Evolutionary conservation across 148 eudicot genomes (phyloP).

Genomic region (Tetragonia tetragonoides): DNA sequence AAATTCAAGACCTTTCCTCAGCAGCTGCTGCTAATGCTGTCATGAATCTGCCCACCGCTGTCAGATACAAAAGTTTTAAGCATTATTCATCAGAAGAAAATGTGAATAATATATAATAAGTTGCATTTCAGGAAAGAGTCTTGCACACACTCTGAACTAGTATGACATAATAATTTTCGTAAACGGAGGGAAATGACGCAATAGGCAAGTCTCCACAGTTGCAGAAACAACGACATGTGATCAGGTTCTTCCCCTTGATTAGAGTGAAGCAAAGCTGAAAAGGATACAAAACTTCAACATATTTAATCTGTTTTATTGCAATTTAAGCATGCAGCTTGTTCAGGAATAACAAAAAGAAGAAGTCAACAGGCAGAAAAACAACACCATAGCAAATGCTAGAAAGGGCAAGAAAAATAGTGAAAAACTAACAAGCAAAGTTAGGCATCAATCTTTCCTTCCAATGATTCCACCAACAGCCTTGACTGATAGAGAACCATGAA

Average conservation of each 20-base stretch:
- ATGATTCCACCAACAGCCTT: slow-evolving; percentile 73
- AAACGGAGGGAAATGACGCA: not conserved
- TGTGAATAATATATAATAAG: slow-evolving; percentile 1
- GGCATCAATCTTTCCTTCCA: slow-evolving; percentile 76
- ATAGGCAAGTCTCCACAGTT: not conserved
- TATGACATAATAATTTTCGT: not conserved
- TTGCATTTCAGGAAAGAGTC: too few relatives aligned
- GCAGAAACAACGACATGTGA: not conserved
- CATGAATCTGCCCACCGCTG: slow-evolving; percentile 80
- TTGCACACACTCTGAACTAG: too few relatives aligned
- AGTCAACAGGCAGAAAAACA: not conserved
- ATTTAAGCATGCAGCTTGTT: too few relatives aligned
- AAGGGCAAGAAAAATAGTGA: not conserved
- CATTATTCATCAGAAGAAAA: not conserved
- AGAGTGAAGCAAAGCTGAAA: not conserved
- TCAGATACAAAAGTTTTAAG: slow-evolving; percentile 12
- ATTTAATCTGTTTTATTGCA: too few relatives aligned
- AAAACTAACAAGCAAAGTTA: not conserved
- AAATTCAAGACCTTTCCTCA: slow-evolving; percentile 66
- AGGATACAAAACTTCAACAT: not conserved
- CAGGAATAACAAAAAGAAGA: not conserved
- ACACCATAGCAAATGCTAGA: not conserved
- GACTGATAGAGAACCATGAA: slow-evolving; percentile 64
- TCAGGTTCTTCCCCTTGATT: not conserved
- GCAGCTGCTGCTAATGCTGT: slow-evolving; percentile 61